Evolutionary conservation across 495 filamentous ascomycete genomes (phyloP).

Genomic region (Neurospora tetrasperma): DNA sequence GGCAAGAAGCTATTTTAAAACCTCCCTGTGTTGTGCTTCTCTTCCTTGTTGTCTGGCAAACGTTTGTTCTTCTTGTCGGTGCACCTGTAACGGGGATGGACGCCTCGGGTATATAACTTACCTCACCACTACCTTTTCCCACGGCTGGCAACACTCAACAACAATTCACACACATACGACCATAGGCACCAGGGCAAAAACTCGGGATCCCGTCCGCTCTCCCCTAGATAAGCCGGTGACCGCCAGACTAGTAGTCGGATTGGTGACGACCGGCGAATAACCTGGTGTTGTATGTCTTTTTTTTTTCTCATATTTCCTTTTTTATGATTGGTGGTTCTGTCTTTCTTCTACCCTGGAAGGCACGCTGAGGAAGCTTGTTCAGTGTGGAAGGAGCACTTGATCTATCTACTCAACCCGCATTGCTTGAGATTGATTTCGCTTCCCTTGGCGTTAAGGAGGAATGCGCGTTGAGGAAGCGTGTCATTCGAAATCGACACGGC

Average conservation of each 20-base stretch:
- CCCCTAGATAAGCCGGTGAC: conserved; percentile 31
- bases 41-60: background rate
- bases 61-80: background rate
- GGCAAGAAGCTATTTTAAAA: background rate
- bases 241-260: conserved; percentile 37
- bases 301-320: background rate
- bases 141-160: background rate
- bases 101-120: background rate
- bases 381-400: background rate
- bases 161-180: background rate
- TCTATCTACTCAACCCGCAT: too few relatives aligned
- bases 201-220: conserved; percentile 43
- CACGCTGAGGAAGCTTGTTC: background rate
- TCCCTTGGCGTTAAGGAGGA: too few relatives aligned
- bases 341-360: background rate
- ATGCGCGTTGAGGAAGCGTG: too few relatives aligned
- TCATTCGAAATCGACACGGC: too few relatives aligned
- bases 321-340: background rate
- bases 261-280: conserved; percentile 29
- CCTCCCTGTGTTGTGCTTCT: background rate
- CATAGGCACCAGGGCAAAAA: background rate
- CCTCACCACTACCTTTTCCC: background rate
- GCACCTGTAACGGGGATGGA: background rate
- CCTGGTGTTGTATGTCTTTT: background rate
- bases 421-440: too few relatives aligned